Evolutionary conservation across 345 rosid genomes (phyloP).

Genomic region (Syzygium jambos): DNA sequence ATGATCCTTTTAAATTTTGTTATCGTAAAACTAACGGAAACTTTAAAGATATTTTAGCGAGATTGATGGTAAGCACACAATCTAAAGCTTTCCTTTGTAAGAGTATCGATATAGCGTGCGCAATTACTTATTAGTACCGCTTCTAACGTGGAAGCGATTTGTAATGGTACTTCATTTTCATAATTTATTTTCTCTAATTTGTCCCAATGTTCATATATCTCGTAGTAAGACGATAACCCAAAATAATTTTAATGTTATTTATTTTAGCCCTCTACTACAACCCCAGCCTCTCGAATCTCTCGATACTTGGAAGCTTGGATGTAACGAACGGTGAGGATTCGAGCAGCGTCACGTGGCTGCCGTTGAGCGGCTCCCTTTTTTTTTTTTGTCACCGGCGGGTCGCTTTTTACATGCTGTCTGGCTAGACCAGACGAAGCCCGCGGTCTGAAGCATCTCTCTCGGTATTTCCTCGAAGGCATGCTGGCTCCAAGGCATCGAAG

Average conservation of each 20-base stretch:
- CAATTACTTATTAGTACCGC: too few relatives aligned
- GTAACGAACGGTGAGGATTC: not conserved
- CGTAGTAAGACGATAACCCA: not conserved
- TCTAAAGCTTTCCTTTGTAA: too few relatives aligned
- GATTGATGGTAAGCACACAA: too few relatives aligned
- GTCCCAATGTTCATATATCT: not conserved
- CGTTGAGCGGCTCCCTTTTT: not conserved
- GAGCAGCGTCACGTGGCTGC: not conserved
- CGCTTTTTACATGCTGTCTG: not conserved
- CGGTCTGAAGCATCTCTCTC: not conserved
- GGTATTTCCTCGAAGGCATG: not conserved
- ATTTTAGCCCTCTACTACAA: not conserved
- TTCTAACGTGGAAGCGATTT: not conserved
- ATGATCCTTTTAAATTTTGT: too few relatives aligned
- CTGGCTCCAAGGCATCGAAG: not conserved
- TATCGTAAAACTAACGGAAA: too few relatives aligned
- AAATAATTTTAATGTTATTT: not conserved
- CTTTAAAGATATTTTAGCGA: too few relatives aligned
- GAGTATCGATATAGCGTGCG: too few relatives aligned
- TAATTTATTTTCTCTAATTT: not conserved
- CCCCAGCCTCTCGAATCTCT: not conserved
- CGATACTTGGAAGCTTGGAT: accelerated
- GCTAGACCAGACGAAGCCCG: not conserved
- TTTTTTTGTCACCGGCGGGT: not conserved
- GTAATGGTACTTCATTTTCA: not conserved